Base-by-base conservation (phyloP, 768 basidiomycete genomes). In the Daedalea quercina region DNA sequence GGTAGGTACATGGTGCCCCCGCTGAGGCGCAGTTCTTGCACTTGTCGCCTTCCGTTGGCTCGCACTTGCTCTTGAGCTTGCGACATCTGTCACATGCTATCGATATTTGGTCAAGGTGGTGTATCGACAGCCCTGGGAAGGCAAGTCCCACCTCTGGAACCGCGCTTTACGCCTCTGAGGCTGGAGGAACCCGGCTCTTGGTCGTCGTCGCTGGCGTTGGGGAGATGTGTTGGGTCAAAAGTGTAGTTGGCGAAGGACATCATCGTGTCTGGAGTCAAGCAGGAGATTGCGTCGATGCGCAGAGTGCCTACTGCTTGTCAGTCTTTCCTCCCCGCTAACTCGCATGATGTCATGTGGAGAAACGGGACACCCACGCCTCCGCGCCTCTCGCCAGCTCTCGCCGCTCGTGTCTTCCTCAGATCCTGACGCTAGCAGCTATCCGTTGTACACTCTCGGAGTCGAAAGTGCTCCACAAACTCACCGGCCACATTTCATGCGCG, bases 41-140 rank as follows among this genome's bases (percentile, higher is more conserved):
- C 83, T 87, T 60, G 78, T 87, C 67, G 79, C 87, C 69, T 81
- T 89, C 20, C 68, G 73, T 22, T 44, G 81, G 78, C 63, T 90
- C 88, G 63, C 90, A 92, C 66, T 91, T 90, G 72, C 85, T 87
- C 70, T 91, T 93, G 7, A 86, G 86, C 72, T 90, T 92, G 46
- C 89, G 76, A 60, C 90, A 93, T 59, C 90, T 85, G 71, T 92
- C 90, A 60, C 90, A 93, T 28, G 90, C 90, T 90, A 23, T 40
- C 6, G 15, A 40, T 3, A 7, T 6, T 19, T 6, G 37, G 37
- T 40, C 23, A 35, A 19, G 28, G 20, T 31, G 34, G 45, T 28
- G n/a, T 20, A 46, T 33, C 17, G 28, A 31, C 11, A 4, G 28
- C 28, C 28, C 28, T 4, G 28, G 28, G 11, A 31, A 11, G 11